Base-by-base conservation (phyloP, 495 filamentous ascomycete species). In the Tuber magnatum region DNA sequence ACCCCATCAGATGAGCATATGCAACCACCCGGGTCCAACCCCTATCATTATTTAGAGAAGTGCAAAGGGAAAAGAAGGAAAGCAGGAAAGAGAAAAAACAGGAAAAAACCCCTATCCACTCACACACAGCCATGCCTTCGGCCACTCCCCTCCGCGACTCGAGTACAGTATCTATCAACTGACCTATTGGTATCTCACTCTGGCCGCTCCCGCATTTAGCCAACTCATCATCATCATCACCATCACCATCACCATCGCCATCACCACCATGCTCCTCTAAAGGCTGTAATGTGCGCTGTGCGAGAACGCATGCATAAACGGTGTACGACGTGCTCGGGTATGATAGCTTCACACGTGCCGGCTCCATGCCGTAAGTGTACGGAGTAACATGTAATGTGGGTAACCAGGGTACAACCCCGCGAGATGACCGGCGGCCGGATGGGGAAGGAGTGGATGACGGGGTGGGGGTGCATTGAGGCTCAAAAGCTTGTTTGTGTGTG, bases 401-500 rank as follows among this genome's bases (percentile, higher is more conserved):
- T 65, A 65, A 65, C 56, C 56, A 20, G n/a, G 12, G 56, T 8
- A 65, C 28, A 65, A 35, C 56, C 56, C 28, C 28, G 28, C 56
- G 4, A 14, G 56, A 35, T 20, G 28, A 65, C 56, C 28, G 56
- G 56, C 28, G 56, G 16, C 56, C 56, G 28, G 28, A 65, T 65
- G 28, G 28, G 56, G 28, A 65, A 65, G 28, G 56, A 20, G 46
- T 51, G 46, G 46, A 20, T n/a, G 46, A n/a, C 22, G 22, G 46
- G 46, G 8, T 18, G 56, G 32, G 28, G 28, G 28, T 12, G 28
- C 56, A 65, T 65, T 9, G 56, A 65, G 56, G 56, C 56, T 65
- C 56, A 65, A 65, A 65, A 65, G 56, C 56, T 65, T 65, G 28
- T 65, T 65, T 65, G 28, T 65, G 3, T 65, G 56, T 18, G 56